Evolutionary conservation across 1,284 basidiomycete species (phyloP), one percentile per base, ranked within the genome.

Genomic region (Phaffia rhodozyma): DNA sequence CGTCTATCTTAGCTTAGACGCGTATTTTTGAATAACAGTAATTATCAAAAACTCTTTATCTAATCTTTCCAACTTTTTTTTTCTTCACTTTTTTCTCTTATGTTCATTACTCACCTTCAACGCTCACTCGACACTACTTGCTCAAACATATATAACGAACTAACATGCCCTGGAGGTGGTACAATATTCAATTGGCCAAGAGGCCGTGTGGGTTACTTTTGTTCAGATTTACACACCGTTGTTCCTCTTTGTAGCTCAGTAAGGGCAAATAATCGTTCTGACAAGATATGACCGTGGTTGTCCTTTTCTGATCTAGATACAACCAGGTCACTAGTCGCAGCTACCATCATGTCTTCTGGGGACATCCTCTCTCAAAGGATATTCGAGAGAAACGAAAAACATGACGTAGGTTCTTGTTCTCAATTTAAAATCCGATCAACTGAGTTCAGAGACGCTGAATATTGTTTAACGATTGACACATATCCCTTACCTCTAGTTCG

Each of bases 311-410:
- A 43, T 11, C 9, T n/a, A 60, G 49, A 52, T 38, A 21, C 49
- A 6, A 59, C 58, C 13, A 48, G 58, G 3, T 59, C 58, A 13
- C 7, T 27, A 7, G 58, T 59, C 9, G 58, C 58, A 13, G 58
- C 58, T 25, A 47, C 34, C 29, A 59, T 59, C 48, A 59, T 59
- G 58, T 11, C 1, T n/a, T 59, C 58, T 3, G 58, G 58, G 1
- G 58, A 59, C 43, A 38, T 60, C 3, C 29, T 60, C 3, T 52
- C 48, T 27, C 59, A 60, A 23, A 30, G 49, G 13, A 2, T 60
- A 6, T 53, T 60, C 9, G 59, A 52, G 25, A 27, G 58, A 38
- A 60, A 52, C 59, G 59, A 60, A 21, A 60, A 11, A 9, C 59
- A 60, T 23, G 49, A 52, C n/a, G 59, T 53, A 38, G 38, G 50